Conservation (phyloP, 805 yeast genomes). For the Jamesozyma gamospora region DNA sequence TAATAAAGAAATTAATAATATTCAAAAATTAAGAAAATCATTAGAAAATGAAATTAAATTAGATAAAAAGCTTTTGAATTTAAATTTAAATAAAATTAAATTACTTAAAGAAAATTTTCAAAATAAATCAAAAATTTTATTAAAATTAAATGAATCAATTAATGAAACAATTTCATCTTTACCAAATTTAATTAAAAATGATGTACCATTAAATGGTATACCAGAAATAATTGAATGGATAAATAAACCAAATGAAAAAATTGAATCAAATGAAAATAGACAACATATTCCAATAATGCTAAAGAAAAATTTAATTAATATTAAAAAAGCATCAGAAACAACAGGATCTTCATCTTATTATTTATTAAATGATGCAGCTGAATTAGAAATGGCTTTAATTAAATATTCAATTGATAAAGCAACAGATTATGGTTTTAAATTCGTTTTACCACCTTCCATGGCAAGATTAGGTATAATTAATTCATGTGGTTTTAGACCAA, state of each 20-base stretch:
- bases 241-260: conserved; percentile 28
- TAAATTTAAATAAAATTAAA: conserved; percentile 10
- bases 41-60: conserved; percentile 21
- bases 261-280: conserved; percentile 3
- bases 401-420: conserved; percentile 69
- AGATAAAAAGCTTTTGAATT: conserved; percentile 9
- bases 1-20: conserved; percentile 16
- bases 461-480: conserved; percentile 65
- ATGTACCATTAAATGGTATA: conserved; percentile 33
- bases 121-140: conserved; percentile 10
- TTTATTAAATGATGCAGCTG: conserved; percentile 73
- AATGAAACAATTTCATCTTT: conserved; percentile 36
- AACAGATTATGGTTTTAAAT: conserved; percentile 53
- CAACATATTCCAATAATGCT: conserved; percentile 72
- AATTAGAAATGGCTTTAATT: conserved; percentile 79
- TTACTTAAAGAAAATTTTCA: conserved; percentile 23
- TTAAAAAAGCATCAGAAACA: conserved; percentile 59
- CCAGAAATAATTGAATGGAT: conserved; percentile 43
- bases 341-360: conserved; percentile 85
- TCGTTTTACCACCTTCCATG: conserved; percentile 77
- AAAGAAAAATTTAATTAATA: conserved; percentile 56
- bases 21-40: conserved; percentile 25
- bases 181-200: conserved; percentile 52
- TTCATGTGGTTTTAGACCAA: conserved; percentile 93
- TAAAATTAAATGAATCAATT: conserved; percentile 31